Evolutionary conservation across 495 filamentous ascomycete species (phyloP).

Genomic region (Chaetomium cochliodes): DNA sequence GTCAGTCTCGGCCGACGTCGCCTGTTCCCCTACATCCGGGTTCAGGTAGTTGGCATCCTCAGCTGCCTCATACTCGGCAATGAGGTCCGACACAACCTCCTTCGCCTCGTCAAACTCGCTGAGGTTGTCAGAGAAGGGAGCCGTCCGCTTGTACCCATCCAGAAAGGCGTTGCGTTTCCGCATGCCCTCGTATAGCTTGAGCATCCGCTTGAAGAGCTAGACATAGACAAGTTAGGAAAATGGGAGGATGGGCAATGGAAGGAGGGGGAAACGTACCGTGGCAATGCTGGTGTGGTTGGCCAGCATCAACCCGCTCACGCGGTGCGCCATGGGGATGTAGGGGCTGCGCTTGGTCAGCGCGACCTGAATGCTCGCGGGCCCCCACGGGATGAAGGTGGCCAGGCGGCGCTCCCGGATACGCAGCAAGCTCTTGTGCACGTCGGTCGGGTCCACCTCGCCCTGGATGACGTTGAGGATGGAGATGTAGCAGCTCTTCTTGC

Average conservation of each 20-base stretch:
- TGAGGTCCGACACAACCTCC: conserved; percentile 81
- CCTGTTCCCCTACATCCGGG: conserved; percentile 55
- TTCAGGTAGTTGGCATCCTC: conserved; percentile 86
- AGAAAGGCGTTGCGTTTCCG: conserved; percentile 95
- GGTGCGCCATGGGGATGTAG: conserved; percentile 85
- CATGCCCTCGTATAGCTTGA: conserved; percentile 85
- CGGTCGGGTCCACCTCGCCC: conserved; percentile 94
- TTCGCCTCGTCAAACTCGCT: conserved; percentile 93
- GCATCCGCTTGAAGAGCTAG: conserved; percentile 84
- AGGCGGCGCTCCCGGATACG: conserved; percentile 92
- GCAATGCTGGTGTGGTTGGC: conserved; percentile 98
- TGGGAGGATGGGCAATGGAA: not conserved
- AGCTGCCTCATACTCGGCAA: conserved; percentile 93
- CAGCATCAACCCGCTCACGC: conserved; percentile 94
- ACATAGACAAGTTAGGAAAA: not conserved
- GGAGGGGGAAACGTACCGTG: conserved; percentile 55
- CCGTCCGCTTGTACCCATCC: conserved; percentile 91
- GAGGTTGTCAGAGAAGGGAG: conserved; percentile 85
- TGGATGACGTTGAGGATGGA: conserved; percentile 98
- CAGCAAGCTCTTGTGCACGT: conserved; percentile 95
- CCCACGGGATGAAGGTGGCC: conserved; percentile 98
- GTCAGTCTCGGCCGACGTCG: conserved; percentile 47
- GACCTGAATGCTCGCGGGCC: conserved; percentile 96
- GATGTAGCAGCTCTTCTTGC: conserved; percentile 97
- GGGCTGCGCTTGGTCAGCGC: conserved; percentile 94